Percentiles rank a stretch among this genome's conserved stretches.
These are phyloP conservation scores for Ogataea allantospora DNA, from an alignment of 805 yeast genomes.

Conservation along the genomic window DNA sequence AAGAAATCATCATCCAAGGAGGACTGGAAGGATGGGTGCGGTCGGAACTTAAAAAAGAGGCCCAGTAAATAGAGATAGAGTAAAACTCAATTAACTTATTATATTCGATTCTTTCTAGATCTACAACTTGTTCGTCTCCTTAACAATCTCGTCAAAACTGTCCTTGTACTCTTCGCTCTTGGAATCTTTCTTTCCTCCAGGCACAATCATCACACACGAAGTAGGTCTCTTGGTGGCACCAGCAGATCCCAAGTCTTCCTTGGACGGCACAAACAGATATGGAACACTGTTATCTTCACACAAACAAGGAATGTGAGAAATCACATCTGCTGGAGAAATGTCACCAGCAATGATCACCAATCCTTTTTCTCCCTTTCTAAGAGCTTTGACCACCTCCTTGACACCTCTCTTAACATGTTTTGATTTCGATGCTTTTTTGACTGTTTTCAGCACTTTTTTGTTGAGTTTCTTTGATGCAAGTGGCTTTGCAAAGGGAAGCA, in stretches of 20 bases:
- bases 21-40: conserved; percentile 99
- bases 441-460: conserved; percentile 92
- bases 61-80: not conserved
- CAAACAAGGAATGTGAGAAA: conserved; percentile 94
- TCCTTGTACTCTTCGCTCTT: conserved; percentile 87
- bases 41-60: conserved; percentile 50
- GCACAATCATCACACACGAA: conserved; percentile 94
- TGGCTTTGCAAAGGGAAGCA: conserved; percentile 89
- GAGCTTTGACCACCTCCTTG: conserved; percentile 96
- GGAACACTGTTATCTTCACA: conserved; percentile 95
- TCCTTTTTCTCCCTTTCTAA: conserved; percentile 98
- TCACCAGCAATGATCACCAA: conserved; percentile 96
- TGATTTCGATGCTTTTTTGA: conserved; percentile 96
- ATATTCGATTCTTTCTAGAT: conserved; percentile 1
- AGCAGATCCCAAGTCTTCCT: conserved; percentile 97
- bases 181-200: conserved; percentile 86
- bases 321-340: conserved; percentile 95
- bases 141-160: conserved; percentile 87
- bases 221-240: conserved; percentile 99
- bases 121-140: conserved; percentile 66
- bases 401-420: conserved; percentile 99
- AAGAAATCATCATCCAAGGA: conserved; percentile 94
- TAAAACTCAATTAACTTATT: conserved; percentile 1
- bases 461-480: conserved; percentile 93
- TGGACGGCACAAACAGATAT: conserved; percentile 90